phyloP scores from a whole-genome alignment of 495 filamentous ascomycete genomes.

The Lindgomyces ingoldianus region DNA sequence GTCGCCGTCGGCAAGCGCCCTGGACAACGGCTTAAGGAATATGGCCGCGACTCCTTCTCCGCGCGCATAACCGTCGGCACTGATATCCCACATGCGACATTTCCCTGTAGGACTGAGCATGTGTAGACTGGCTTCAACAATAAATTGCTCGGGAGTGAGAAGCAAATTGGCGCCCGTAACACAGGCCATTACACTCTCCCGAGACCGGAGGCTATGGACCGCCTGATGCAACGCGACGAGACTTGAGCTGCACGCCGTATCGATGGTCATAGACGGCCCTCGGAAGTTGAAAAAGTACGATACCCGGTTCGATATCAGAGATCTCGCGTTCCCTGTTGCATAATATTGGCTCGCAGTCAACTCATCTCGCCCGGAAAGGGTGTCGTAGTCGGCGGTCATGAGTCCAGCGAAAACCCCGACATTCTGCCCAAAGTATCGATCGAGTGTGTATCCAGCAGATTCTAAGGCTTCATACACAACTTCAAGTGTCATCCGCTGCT shows the following conservation, averaged over 20 bases:
- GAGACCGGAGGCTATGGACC: neutral
- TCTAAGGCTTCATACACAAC: neutral
- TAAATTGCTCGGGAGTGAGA: neutral
- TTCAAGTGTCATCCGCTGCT: constrained; percentile 1
- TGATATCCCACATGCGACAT: constrained; percentile 47
- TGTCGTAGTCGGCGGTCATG: constrained; percentile 9
- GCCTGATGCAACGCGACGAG: neutral
- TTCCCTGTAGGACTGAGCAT: constrained; percentile 20
- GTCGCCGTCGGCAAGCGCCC: constrained; percentile 17
- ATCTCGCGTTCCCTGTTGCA: neutral
- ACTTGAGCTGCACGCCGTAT: constrained; percentile 21
- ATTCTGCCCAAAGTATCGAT: neutral
- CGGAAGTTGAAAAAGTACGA: constrained; percentile 16
- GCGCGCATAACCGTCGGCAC: constrained; percentile 51
- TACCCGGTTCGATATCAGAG: constrained; percentile 16
- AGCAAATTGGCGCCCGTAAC: neutral
- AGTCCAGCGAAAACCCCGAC: constrained; percentile 3
- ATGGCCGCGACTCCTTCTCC: constrained; percentile 51
- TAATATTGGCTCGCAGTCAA: neutral
- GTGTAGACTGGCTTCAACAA: neutral
- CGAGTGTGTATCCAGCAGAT: constrained; percentile 5
- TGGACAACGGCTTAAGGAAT: constrained; percentile 44
- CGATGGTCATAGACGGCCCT: constrained; percentile 10
- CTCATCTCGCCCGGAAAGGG: neutral
- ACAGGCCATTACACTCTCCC: neutral